Conservation (phyloP, 2,329 filamentous ascomycete species). For the Penicillium sp. region DNA sequence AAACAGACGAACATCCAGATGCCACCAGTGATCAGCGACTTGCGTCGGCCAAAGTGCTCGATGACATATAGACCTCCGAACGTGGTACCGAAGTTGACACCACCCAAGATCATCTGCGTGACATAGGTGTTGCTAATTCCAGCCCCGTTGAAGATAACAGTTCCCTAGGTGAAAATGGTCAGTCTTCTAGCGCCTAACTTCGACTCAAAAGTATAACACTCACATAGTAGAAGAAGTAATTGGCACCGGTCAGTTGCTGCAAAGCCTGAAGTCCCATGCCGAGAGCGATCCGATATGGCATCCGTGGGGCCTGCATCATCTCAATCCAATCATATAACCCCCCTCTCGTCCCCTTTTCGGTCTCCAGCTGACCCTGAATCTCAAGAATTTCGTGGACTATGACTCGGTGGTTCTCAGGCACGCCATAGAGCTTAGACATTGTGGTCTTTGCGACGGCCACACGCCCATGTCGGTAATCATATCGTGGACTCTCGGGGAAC, state of each 20-base stretch:
- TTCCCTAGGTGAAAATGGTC: constrained; percentile 44
- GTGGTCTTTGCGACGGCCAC: constrained; percentile 53
- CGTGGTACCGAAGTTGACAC: constrained; percentile 68
- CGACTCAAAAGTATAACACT: constrained; percentile 1
- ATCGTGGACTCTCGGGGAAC: constrained; percentile 59
- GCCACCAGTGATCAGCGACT: constrained; percentile 66
- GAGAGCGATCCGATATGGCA: constrained; percentile 46
- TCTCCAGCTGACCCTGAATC: constrained; percentile 58
- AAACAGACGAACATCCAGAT: constrained; percentile 68
- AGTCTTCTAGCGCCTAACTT: not conserved
- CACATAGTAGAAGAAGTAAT: constrained; percentile 58
- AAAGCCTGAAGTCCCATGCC: constrained; percentile 45
- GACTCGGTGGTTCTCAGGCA: constrained; percentile 54
- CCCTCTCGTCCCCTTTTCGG: constrained; percentile 40
- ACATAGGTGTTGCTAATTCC: constrained; percentile 65
- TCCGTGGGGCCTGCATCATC: constrained; percentile 47
- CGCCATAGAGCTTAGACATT: constrained; percentile 57
- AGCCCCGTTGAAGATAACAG: constrained; percentile 59
- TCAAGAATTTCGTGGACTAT: constrained; percentile 57
- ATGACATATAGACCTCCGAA: constrained; percentile 69
- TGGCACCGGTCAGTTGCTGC: constrained; percentile 49
- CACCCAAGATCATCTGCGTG: constrained; percentile 65
- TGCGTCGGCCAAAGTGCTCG: constrained; percentile 67
- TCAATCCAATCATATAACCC: constrained; percentile 41
- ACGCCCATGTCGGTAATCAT: constrained; percentile 57